Evolutionary conservation across 2,329 filamentous ascomycete genomes (phyloP), one percentile per base, ranked within the genome.

Genomic region (Aspergillus brunneoviolaceus): DNA sequence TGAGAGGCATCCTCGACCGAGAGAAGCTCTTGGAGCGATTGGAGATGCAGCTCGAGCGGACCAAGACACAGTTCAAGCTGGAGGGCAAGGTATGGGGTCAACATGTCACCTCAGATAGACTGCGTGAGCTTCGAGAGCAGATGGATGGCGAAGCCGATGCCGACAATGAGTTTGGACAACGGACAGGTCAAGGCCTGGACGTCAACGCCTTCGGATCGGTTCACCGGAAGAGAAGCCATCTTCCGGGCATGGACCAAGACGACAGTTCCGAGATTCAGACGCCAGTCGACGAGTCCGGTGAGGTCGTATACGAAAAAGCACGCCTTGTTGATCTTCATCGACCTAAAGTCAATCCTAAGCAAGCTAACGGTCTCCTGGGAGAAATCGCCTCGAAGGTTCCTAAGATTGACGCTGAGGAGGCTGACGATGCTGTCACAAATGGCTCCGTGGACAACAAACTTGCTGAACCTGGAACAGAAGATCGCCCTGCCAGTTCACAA

Each of bases 61-160:
- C 96, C 65, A 98, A 98, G 84, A 98, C 95, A 0, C 93, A 98
- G 73, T 96, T 92, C 78, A 97, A 97, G 77, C 86, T 99, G 33
- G 95, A 98, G 77, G 95, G 95, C 67, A 91, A 91, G 74, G 88
- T 92, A 9, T 96, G 94, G 90, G 89, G 89, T 63, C 90, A 96
- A 63, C 84, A 89, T 65, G 91, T 91, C 39, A 94, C 95, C 12
- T 97, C 92, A 49, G 95, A 99, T 78, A 89, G 93, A 69, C 82
- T 99, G 60, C 89, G 95, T 65, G 94, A 96, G 65, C 82, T 98
- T 53, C 89, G 95, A 60, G 94, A 98, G 77, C 89, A 93, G 77
- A 99, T 99, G 95, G 95, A 98, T 64, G 87, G 85, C 25, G 79
- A 79, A 63, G 82, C 82, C 55, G 82, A 82, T 58, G 71, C 78